Evolutionary conservation across 2,329 filamentous ascomycete genomes (phyloP).

Genomic region (Pseudogymnoascus sp.): DNA sequence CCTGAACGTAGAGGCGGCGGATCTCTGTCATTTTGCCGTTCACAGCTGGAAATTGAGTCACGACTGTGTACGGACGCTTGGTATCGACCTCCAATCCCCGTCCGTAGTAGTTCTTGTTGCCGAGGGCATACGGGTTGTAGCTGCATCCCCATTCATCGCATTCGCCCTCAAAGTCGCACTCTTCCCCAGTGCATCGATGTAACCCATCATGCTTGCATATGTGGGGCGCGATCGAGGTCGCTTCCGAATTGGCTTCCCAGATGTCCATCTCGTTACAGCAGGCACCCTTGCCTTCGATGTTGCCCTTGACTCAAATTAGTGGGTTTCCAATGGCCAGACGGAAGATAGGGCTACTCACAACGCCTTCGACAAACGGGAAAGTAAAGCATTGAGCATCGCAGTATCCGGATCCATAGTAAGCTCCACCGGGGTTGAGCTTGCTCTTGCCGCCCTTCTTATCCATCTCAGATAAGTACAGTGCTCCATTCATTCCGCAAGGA

Average conservation of each 20-base stretch:
- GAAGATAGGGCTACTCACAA: slow-evolving; percentile 23
- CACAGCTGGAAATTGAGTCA: slow-evolving; percentile 39
- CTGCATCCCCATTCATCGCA: slow-evolving; percentile 38
- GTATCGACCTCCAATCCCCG: slow-evolving; percentile 31
- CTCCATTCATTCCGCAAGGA: slow-evolving; percentile 35
- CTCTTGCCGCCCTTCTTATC: slow-evolving; percentile 28
- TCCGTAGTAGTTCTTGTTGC: slow-evolving; percentile 21
- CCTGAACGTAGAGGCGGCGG: slow-evolving; percentile 41
- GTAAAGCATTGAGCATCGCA: slow-evolving; percentile 36
- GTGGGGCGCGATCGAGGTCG: slow-evolving; percentile 41
- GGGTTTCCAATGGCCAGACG: background rate
- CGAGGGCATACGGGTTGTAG: slow-evolving; percentile 34
- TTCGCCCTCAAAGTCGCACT: slow-evolving; percentile 32
- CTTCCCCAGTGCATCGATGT: slow-evolving; percentile 36
- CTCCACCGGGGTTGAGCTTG: slow-evolving; percentile 34
- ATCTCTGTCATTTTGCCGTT: slow-evolving; percentile 36
- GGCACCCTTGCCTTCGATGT: slow-evolving; percentile 35
- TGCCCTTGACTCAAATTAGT: slow-evolving; percentile 21
- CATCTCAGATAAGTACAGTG: slow-evolving; percentile 34
- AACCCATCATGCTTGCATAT: slow-evolving; percentile 38
- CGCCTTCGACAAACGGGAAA: slow-evolving; percentile 31
- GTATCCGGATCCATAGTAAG: slow-evolving; percentile 41
- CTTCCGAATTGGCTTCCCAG: slow-evolving; percentile 43
- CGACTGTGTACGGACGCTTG: slow-evolving; percentile 36
- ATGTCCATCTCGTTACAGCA: slow-evolving; percentile 50